phyloP scores from a whole-genome alignment of 768 basidiomycete species.

The Suillus subaureus region DNA sequence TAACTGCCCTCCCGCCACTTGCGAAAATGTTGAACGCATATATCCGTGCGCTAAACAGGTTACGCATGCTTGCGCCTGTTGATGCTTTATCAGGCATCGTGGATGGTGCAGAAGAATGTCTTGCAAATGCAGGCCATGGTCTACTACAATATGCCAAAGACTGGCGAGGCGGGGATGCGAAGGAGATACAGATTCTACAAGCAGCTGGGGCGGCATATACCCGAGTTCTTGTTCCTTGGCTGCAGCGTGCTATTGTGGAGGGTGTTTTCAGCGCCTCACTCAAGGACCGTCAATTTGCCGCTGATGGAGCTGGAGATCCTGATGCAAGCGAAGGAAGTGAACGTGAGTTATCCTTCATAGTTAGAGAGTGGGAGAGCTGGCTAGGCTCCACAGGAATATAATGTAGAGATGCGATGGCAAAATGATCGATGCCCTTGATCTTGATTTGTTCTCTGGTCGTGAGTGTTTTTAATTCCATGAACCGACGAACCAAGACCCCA shows the following conservation, averaged over 20 bases:
- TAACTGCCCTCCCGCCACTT: slow-evolving; percentile 76
- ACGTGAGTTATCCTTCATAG: slow-evolving; percentile 12
- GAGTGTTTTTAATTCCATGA: not conserved
- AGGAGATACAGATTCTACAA: slow-evolving; percentile 40
- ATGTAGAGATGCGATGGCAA: not conserved
- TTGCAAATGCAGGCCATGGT: slow-evolving; percentile 47
- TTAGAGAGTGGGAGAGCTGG: slow-evolving; percentile 34
- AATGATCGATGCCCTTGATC: not conserved
- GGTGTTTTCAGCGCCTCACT: slow-evolving; percentile 63
- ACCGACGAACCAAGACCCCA: too few relatives aligned
- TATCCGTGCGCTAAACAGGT: slow-evolving; percentile 71
- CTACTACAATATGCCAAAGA: slow-evolving; percentile 49
- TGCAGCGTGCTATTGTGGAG: slow-evolving; percentile 67
- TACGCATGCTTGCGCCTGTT: slow-evolving; percentile 79
- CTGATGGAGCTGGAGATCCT: not conserved
- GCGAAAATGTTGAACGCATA: slow-evolving; percentile 75
- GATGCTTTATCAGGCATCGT: slow-evolving; percentile 54
- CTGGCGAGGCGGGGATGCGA: slow-evolving; percentile 37
- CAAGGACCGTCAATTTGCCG: slow-evolving; percentile 15
- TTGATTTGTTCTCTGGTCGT: not conserved
- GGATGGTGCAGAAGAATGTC: slow-evolving; percentile 49
- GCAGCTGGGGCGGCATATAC: slow-evolving; percentile 62
- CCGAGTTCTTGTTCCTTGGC: slow-evolving; percentile 66
- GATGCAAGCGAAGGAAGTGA: not conserved
- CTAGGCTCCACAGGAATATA: slow-evolving; percentile 16